Evolutionary conservation across 2,329 filamentous ascomycete species (phyloP), one percentile per base, ranked within the genome.

Genomic region (Fusarium nelsonii): DNA sequence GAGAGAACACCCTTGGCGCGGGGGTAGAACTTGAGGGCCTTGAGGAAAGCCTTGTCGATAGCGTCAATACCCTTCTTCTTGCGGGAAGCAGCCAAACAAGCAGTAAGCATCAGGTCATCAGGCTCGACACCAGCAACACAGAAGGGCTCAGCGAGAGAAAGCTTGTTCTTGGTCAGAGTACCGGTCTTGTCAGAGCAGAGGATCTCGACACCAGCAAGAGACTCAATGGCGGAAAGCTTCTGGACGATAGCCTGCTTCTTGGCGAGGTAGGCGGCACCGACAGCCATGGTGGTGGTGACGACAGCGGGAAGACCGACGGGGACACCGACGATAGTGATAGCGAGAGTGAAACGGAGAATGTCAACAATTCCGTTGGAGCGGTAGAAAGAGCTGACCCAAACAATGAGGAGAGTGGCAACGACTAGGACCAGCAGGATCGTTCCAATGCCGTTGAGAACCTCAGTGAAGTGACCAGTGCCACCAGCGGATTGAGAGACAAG

Each of bases 61-160:
- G 94, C 92, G 78, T 97, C 93, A 70, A 97, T 94, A 84, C 93
- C 93, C 86, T 97, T 97, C 88, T 94, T 95, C 88, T 96, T 97
- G 84, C 93, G 92, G 72, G 91, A 95, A 68, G 93, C 93, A 76
- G 93, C 93, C 76, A 97, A 84, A 80, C 93, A 97, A 76, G 93
- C 93, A 83, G 93, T 96, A 71, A 97, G 86, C 92, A 97, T 97
- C 69, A 97, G 90, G 75, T 97, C 93, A 80, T 96, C 92, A 36
- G 91, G 87, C 73, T 94, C 92, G 63, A 97, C 91, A 76, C 93
- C 93, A 65, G 87, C 85, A 66, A 96, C 91, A 39, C 90, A 92
- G 84, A 90, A 97, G 59, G 93, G 93, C 78, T 97, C 93, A 53
- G 92, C 86, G 46, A 97, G 86, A 69, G 93, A 95, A 23, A 97